Evolutionary conservation across 306 rosid species (phyloP), one percentile per base, ranked within the genome.

Genomic region (Gynostemma pentaphyllum): DNA sequence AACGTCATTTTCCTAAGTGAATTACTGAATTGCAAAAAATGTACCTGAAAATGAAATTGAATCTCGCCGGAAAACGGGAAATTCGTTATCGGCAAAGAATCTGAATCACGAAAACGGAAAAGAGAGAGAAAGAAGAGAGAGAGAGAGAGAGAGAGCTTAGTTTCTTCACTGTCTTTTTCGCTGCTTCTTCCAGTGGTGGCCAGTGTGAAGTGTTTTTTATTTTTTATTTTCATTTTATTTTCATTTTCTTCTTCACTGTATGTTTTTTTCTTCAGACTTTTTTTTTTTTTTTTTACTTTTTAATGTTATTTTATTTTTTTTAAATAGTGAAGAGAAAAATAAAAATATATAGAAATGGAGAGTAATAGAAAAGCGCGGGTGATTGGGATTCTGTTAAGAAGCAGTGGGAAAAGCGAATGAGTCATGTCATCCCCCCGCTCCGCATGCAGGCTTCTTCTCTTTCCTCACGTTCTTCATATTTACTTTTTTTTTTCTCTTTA

Each of bases 141-240:
- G 62, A 18, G 28, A 64, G 59, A 21, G 70, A 41, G 78, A 73
- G n/a, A n/a, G n/a, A n/a, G n/a, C 71, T 54, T 61, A 49, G n/a
- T n/a, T n/a, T n/a, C 9, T 8, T 9, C 9, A 34, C 44, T 39
- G 64, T 59, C 49, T 41, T 47, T 64, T 85, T 65, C 79, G 76
- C 74, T 82, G 72, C 70, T 65, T 67, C 72, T 78, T 60, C 65
- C 48, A 22, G 64, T 57, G 45, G 52, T 68, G n/a, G n/a, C n/a
- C n/a, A n/a, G 68, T 60, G 78, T 51, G 67, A 36, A 72, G 65
- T 13, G 44, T 61, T 61, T 61, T 61, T 40, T 0, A n/a, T 56
- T 34, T 40, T 23, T 40, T 13, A 6, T 7, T 27, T 34, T 69
- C 30, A 3, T 11, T 7, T 24, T 9, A 41, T 54, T 62, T 61